These are phyloP conservation scores for Cryptococcus maquisensis DNA, from an alignment of 1,284 basidiomycete species.

Conservation along the genomic window DNA sequence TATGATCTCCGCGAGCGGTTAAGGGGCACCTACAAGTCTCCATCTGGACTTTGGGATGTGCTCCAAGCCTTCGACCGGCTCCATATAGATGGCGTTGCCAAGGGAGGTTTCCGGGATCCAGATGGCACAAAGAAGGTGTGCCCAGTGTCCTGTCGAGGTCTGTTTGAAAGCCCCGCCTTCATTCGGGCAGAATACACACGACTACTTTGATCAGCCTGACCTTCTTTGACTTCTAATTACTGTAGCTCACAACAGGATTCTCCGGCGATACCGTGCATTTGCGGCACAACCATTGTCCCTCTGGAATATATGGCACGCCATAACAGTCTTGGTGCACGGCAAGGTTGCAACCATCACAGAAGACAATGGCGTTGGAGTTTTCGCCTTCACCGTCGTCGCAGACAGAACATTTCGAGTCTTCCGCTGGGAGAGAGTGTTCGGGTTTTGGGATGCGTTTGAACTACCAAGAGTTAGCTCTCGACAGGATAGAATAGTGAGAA, in stretches of 20 bases:
- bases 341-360: conserved; percentile 98
- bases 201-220: conserved; percentile 52
- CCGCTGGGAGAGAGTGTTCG: conserved; percentile 70
- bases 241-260: conserved; percentile 73
- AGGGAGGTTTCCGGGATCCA: conserved; percentile 96
- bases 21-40: conserved; percentile 72
- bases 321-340: conserved; percentile 99
- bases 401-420: conserved; percentile 92
- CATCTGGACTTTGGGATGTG: conserved; percentile 84
- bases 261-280: conserved; percentile 99
- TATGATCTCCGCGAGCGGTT: background rate
- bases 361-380: conserved; percentile 98
- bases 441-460: conserved; percentile 86
- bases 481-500: background rate
- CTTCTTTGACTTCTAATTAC: background rate
- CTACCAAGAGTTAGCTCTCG: conserved; percentile 49
- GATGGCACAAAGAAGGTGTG: conserved; percentile 93
- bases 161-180: conserved; percentile 99
- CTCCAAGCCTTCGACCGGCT: conserved; percentile 89
- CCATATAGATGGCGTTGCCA: conserved; percentile 96
- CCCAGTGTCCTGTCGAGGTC: conserved; percentile 88
- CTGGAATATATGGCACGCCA: conserved; percentile 97
- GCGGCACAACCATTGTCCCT: conserved; percentile 98
- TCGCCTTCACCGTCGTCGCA: conserved; percentile 99
- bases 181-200: conserved; percentile 89